Evolutionary conservation across 768 basidiomycete genomes (phyloP), one percentile per base, ranked within the genome.

Genomic region (Leccinellum luteum): DNA sequence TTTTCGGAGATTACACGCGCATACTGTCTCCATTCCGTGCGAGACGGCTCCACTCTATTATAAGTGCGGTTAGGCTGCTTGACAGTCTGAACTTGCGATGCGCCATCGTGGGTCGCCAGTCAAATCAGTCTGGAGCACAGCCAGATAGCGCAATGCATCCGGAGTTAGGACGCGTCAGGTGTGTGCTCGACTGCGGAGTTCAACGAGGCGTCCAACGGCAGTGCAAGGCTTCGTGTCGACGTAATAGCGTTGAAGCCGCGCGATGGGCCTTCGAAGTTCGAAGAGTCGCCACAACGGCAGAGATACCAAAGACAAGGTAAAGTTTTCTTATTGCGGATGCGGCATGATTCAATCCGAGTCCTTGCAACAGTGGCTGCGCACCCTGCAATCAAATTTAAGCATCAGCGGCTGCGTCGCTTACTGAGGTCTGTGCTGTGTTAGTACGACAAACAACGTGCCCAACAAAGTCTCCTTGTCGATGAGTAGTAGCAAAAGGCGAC

Each of bases 1-100:
- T 9, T 35, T 23, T 17, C 68, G 65, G 67, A 69, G 56, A 68
- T 70, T 67, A 64, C 56, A 38, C 15, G 50, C 55, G 64, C 17
- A 17, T 17, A 17, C 27, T 17, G 38, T 19, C 34, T 51, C 52
- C 51, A 54, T 53, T 49, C 47, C 49, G 57, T 21, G 54, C 25
- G 55, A 57, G 44, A 69, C 48, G 51, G 28, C 45, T 38, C 19
- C 45, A 43, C 52, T 44, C 41, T 17, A 48, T 23, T 3, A 23
- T 19, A 9, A 38, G 8, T 38, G 17, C 43, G 27, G 41, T 43
- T 49, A 51, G 49, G 41, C 4, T 15, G 54, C 23, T 34, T 32
- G 28, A 52, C 31, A 35, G 38, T 43, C 30, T 66, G 35, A 9
- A 38, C 35, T n/a, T n/a, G 56, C 38, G 30, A 35, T 3, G 47